Conservation (phyloP, 78 protist species). For the Dictyostelium capitatum region DNA sequence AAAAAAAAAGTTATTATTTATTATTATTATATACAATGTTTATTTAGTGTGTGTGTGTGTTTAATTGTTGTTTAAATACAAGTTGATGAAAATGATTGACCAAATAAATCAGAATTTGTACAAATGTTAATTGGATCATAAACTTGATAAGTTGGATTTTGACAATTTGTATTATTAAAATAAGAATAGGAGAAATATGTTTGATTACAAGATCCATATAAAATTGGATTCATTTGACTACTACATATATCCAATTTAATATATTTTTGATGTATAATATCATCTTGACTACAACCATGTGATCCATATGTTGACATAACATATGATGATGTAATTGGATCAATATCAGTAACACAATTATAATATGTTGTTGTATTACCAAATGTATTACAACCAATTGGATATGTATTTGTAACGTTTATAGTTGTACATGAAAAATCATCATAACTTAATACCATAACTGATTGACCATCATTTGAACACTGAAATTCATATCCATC, state of each 20-base stretch:
- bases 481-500: background rate
- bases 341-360: slow-evolving; percentile 1
- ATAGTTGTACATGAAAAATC: background rate
- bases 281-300: background rate
- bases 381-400: background rate
- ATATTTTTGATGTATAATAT: background rate
- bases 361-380: background rate
- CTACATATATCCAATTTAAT: background rate
- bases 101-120: background rate
- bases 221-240: background rate
- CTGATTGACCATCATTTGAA: background rate
- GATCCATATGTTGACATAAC: background rate
- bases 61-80: slow-evolving; percentile 1
- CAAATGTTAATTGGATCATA: background rate
- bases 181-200: background rate
- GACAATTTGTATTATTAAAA: background rate
- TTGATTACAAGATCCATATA: slow-evolving; percentile 12
- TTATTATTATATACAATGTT: too few species aligned
- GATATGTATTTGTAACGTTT: background rate
- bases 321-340: background rate
- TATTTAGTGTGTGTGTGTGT: too few species aligned
- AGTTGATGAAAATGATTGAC: background rate
- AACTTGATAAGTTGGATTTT: background rate
- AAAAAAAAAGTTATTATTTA: too few species aligned
- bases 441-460: background rate